Percentiles rank a stretch among this genome's conserved stretches.
These are phyloP conservation scores for Brassica carinata DNA, from an alignment of 345 rosid genomes.

Conservation along the genomic window DNA sequence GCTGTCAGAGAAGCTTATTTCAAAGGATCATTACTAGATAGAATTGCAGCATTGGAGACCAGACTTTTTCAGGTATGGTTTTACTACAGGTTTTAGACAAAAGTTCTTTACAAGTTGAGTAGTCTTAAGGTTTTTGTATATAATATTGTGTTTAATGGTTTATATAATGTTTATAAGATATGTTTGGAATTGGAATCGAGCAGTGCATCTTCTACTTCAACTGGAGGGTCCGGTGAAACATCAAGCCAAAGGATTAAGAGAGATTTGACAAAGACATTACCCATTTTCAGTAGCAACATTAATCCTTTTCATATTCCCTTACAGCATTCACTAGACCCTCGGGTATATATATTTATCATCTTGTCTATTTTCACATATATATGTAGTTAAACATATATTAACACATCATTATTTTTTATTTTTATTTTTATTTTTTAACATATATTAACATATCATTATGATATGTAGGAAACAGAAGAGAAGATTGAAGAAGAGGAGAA, in stretches of 20 bases:
- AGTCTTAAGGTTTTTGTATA: not conserved
- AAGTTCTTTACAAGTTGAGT: not conserved
- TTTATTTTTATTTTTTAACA: not conserved
- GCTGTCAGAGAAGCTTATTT: constrained; percentile 62
- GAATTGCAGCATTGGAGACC: constrained; percentile 68
- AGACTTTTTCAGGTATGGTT: constrained; percentile 65
- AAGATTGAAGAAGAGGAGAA: not conserved
- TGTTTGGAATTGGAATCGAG: constrained; percentile 73
- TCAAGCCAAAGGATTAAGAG: constrained; percentile 54
- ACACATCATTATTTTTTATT: not conserved
- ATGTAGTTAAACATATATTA: not conserved
- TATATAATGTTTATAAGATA: constrained; percentile 42
- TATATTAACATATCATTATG: not conserved
- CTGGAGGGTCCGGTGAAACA: constrained; percentile 51
- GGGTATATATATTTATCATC: constrained; percentile 18
- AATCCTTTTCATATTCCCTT: constrained; percentile 37
- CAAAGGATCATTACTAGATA: constrained; percentile 75
- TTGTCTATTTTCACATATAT: not conserved
- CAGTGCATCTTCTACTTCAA: constrained; percentile 50
- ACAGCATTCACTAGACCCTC: constrained; percentile 24
- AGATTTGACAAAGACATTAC: constrained; percentile 44
- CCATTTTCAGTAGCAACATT: constrained; percentile 41
- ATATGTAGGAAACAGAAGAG: not conserved
- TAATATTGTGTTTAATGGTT: not conserved
- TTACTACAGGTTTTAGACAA: not conserved